These are phyloP conservation scores for Geotrichum restrictum DNA, from an alignment of 1,139 yeast species.

Conservation along the genomic window DNA sequence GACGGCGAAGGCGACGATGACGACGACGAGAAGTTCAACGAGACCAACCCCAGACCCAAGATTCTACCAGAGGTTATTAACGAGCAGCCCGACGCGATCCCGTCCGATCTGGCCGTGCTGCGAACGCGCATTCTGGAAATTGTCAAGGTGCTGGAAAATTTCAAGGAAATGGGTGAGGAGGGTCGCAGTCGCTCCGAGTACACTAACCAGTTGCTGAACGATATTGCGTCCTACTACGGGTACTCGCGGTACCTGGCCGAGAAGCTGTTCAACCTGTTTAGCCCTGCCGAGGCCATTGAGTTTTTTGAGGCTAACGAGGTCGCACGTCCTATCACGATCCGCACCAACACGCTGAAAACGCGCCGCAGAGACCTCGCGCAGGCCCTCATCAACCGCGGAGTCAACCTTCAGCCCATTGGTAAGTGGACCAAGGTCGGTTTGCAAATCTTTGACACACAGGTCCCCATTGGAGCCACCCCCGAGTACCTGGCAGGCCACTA, in stretches of 20 bases:
- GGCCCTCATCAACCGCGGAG: slow-evolving; percentile 92
- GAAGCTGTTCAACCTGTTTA: slow-evolving; percentile 80
- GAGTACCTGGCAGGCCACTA: slow-evolving; percentile 98
- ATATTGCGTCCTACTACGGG: slow-evolving; percentile 88
- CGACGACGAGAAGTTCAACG: slow-evolving; percentile 31
- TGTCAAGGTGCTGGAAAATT: slow-evolving; percentile 91
- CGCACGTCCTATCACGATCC: slow-evolving; percentile 90
- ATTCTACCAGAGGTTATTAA: slow-evolving; percentile 54
- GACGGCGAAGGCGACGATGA: slow-evolving; percentile 31
- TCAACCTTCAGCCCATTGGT: slow-evolving; percentile 93
- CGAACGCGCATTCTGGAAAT: slow-evolving; percentile 95
- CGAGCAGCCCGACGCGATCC: slow-evolving; percentile 52
- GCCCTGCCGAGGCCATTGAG: slow-evolving; percentile 95
- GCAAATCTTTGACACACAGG: slow-evolving; percentile 95
- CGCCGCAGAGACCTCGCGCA: slow-evolving; percentile 96
- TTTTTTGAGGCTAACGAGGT: slow-evolving; percentile 98
- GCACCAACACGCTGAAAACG: slow-evolving; percentile 92
- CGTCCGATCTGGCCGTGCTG: slow-evolving; percentile 72
- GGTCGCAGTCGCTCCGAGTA: slow-evolving; percentile 23
- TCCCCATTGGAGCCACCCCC: slow-evolving; percentile 98
- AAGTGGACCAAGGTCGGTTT: slow-evolving; percentile 97
- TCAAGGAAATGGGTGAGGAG: slow-evolving; percentile 81
- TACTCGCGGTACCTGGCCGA: slow-evolving; percentile 93
- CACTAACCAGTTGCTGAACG: slow-evolving; percentile 21
- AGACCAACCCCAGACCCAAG: slow-evolving; percentile 33